These are phyloP conservation scores for Clonostachys solani DNA, from an alignment of 2,329 filamentous ascomycete species.

Conservation along the genomic window DNA sequence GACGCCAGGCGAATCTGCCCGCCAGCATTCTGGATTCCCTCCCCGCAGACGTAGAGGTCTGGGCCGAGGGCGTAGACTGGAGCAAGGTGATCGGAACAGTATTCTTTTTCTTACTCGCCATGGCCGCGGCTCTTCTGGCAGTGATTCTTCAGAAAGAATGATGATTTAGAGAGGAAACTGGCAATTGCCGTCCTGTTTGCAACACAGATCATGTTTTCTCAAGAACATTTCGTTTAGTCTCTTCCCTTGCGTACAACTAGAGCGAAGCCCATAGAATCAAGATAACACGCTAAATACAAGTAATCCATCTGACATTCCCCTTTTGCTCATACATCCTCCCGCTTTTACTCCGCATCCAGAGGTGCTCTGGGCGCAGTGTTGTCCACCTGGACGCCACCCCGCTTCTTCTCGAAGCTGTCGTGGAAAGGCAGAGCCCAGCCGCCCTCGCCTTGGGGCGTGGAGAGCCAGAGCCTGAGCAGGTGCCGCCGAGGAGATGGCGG, in stretches of 20 bases:
- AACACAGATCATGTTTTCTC: too few species aligned
- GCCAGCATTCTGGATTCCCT: not conserved
- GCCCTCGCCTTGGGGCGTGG: constrained; percentile 75
- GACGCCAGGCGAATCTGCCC: not conserved
- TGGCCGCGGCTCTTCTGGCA: not conserved
- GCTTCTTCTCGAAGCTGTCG: constrained; percentile 79
- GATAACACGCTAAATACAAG: too few species aligned
- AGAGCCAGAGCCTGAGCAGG: constrained; percentile 79
- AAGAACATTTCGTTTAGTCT: too few species aligned
- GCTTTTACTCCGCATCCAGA: constrained; percentile 66
- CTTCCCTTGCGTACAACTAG: too few species aligned
- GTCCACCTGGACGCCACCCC: constrained; percentile 84
- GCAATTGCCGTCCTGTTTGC: too few species aligned
- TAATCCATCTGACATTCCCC: too few species aligned
- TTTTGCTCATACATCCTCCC: too few species aligned
- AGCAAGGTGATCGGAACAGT: not conserved
- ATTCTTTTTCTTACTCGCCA: not conserved
- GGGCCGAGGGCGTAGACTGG: not conserved
- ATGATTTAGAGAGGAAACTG: too few species aligned
- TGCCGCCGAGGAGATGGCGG: constrained; percentile 48
- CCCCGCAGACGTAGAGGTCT: not conserved
- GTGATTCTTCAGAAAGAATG: not conserved
- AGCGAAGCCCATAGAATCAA: too few species aligned
- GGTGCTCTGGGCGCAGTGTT: constrained; percentile 71
- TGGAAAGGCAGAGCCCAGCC: constrained; percentile 83